Percentiles rank a stretch among this genome's conserved stretches.
Conservation (phyloP, 2,329 filamentous ascomycete species). For the Gnomoniopsis sp. region DNA sequence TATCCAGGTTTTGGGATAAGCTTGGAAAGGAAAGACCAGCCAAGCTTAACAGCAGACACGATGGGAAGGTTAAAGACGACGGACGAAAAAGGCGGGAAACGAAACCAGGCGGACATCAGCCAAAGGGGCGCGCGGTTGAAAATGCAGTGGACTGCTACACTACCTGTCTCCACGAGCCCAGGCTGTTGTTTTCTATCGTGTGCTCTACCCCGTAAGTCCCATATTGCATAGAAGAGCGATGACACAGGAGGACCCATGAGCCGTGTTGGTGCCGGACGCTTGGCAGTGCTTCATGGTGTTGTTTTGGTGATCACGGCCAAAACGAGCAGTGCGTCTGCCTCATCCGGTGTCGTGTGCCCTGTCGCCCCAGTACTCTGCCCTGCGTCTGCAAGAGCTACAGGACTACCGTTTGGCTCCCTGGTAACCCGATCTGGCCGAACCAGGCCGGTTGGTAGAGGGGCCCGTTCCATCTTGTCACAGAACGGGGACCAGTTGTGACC, state of each 20-base stretch:
- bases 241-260: constrained; percentile 2
- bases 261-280: constrained; percentile 4
- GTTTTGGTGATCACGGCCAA: neutral
- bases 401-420: neutral
- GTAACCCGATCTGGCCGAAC: neutral
- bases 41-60: neutral
- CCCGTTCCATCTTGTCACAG: constrained; percentile 13
- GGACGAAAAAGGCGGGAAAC: neutral
- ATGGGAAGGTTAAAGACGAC: neutral
- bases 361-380: neutral
- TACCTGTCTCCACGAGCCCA: constrained; percentile 4
- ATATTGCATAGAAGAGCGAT: neutral
- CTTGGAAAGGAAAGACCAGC: neutral
- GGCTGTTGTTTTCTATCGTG: neutral
- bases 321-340: neutral
- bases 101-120: neutral
- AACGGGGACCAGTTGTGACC: neutral
- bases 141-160: constrained; percentile 8
- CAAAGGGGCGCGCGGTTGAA: neutral
- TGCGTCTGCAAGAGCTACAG: neutral
- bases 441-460: neutral
- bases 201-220: neutral
- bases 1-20: neutral
- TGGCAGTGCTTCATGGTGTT: constrained; percentile 12
- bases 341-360: neutral